Conservation (phyloP, 441 rosid genomes). For the Adansonia gregorii region DNA sequence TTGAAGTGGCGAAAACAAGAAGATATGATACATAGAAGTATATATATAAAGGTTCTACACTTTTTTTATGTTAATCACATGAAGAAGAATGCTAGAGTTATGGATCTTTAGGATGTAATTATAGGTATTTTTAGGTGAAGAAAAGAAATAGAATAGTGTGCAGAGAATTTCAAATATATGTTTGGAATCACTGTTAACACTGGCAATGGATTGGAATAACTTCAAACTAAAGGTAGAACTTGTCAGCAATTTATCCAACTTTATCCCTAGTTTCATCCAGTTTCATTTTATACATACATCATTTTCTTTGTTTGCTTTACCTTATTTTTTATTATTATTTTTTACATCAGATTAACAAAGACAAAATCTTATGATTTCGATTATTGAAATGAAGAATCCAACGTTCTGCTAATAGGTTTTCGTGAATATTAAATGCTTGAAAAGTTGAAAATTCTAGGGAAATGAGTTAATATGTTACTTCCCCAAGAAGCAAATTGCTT, state of each 20-base stretch:
- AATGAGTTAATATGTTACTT: no score
- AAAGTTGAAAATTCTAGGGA: no score
- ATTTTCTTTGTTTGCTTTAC: neutral
- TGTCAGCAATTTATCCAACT: neutral
- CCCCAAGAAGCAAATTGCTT: no score
- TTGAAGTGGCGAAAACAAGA: constrained; percentile 38
- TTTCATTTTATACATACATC: neutral
- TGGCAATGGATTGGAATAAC: constrained; percentile 33
- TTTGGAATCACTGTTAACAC: constrained; percentile 35
- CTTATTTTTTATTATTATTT: no score
- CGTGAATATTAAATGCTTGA: no score
- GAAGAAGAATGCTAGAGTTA: constrained; percentile 28
- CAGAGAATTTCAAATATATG: constrained; percentile 29
- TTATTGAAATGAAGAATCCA: no score
- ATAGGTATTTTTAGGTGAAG: constrained; percentile 26
- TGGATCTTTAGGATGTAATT: constrained; percentile 35
- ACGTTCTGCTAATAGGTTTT: no score
- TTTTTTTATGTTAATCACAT: constrained; percentile 37
- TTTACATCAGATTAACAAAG: no score
- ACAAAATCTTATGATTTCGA: no score
- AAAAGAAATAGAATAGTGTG: constrained; percentile 33
- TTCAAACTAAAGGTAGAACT: constrained; percentile 20
- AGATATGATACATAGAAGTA: constrained; percentile 41
- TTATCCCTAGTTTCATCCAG: neutral
- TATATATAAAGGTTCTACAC: constrained; percentile 35